Evolutionary conservation across 768 basidiomycete genomes (phyloP).

Genomic region (Sporobolomyces phaffii): DNA sequence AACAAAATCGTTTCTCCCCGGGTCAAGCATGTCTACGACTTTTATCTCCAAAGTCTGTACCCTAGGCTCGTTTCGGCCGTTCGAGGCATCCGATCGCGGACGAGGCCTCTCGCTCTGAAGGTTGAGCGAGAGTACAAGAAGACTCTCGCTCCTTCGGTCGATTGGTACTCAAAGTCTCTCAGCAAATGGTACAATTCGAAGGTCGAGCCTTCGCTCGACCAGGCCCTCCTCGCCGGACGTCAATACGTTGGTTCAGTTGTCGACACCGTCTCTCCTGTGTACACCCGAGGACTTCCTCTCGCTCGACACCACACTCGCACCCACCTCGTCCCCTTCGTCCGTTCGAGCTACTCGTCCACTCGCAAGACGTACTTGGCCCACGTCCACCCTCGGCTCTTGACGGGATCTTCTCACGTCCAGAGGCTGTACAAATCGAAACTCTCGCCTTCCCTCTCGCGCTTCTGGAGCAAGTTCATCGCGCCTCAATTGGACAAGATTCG

Average conservation of each 20-base stretch:
- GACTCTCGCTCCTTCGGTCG: slow-evolving; percentile 30
- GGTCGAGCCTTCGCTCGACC: slow-evolving; percentile 25
- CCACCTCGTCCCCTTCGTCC: slow-evolving; percentile 33
- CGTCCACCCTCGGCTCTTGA: slow-evolving; percentile 35
- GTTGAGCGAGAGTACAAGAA: slow-evolving; percentile 19
- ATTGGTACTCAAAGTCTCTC: slow-evolving; percentile 25
- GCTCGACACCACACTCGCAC: slow-evolving; percentile 24
- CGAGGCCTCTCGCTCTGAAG: slow-evolving; percentile 9
- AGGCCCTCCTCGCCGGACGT: no score
- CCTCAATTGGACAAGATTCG: slow-evolving; percentile 43
- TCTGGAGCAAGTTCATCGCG: slow-evolving; percentile 40
- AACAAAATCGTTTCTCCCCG: slow-evolving; percentile 16
- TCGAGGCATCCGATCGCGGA: background rate
- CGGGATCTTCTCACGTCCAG: background rate
- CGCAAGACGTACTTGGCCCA: slow-evolving; percentile 32
- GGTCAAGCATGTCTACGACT: background rate
- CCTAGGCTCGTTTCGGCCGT: slow-evolving; percentile 14
- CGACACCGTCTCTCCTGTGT: slow-evolving; percentile 16
- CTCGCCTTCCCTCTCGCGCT: slow-evolving; percentile 32
- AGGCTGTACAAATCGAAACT: slow-evolving; percentile 26
- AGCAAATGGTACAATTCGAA: slow-evolving; percentile 27
- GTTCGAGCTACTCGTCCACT: slow-evolving; percentile 28
- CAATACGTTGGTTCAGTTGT: background rate
- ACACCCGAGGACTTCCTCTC: slow-evolving; percentile 25
- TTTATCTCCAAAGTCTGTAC: slow-evolving; percentile 1